Conservation (phyloP, 1,139 yeast genomes). For the Pichia sp. region DNA sequence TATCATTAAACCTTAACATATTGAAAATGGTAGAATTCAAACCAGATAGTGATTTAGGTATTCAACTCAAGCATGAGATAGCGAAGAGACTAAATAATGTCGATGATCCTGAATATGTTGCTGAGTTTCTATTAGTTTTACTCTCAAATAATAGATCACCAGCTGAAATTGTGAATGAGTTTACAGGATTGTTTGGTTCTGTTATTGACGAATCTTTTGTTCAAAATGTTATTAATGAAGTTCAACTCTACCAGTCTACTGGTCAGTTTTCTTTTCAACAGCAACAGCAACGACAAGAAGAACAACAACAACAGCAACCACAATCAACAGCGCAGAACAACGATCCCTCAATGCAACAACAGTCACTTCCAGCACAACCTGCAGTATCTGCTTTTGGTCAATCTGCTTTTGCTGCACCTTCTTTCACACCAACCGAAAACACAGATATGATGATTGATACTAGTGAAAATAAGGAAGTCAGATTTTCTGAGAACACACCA, state of each 20-base stretch:
- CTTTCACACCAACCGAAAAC: constrained; percentile 2
- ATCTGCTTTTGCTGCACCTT: constrained; percentile 9
- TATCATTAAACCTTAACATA: too few species aligned
- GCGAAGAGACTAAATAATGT: constrained; percentile 26
- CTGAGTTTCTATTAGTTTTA: constrained; percentile 70
- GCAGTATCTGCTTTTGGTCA: constrained; percentile 2
- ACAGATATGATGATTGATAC: constrained; percentile 6
- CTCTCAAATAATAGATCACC: constrained; percentile 65
- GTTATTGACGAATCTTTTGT: constrained; percentile 47
- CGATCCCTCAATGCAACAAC: neutral
- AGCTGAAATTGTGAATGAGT: constrained; percentile 57
- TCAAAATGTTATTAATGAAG: constrained; percentile 46
- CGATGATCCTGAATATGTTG: constrained; percentile 72
- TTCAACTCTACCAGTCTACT: constrained; percentile 13
- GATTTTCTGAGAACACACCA: constrained; percentile 7
- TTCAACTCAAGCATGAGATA: constrained; percentile 24
- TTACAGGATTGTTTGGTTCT: constrained; percentile 58
- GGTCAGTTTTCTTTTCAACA: constrained; percentile 5
- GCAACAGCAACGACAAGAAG: constrained; percentile 16
- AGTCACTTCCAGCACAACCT: neutral
- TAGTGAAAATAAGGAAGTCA: constrained; percentile 7
- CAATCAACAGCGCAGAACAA: constrained; percentile 5
- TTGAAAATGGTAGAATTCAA: constrained; percentile 13
- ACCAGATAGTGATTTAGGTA: constrained; percentile 25
- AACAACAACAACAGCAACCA: constrained; percentile 12